phyloP scores from a whole-genome alignment of 225 moss, liverwort and hornwort species.

The Bryoerythrophyllum caledonicum region DNA sequence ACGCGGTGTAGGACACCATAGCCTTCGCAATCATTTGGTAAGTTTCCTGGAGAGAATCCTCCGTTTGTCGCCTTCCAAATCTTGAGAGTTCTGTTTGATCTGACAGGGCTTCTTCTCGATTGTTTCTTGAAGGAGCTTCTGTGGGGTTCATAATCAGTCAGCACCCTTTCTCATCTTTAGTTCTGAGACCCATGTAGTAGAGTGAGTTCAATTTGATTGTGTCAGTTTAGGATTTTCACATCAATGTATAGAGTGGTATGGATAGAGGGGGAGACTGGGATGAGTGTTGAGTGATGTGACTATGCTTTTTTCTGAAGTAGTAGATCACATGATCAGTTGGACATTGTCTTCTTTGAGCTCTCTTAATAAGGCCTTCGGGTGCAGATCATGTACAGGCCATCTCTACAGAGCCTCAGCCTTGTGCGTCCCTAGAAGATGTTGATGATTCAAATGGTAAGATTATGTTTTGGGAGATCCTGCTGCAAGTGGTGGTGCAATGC shows the following conservation, averaged over 20 bases:
- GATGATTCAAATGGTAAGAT: slow-evolving; percentile 24
- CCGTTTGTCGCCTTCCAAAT: not conserved
- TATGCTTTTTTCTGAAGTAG: not conserved
- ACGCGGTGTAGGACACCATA: slow-evolving; percentile 59
- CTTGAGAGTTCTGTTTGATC: no score
- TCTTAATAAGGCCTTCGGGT: slow-evolving; percentile 59
- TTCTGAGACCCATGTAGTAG: slow-evolving; percentile 20
- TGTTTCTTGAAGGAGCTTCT: no score
- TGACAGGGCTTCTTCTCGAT: slow-evolving; percentile 7
- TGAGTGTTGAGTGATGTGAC: not conserved
- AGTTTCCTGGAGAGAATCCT: no score
- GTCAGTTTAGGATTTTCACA: not conserved
- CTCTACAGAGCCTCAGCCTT: slow-evolving; percentile 44
- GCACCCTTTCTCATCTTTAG: slow-evolving; percentile 13
- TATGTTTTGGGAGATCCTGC: slow-evolving; percentile 12
- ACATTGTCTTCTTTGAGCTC: slow-evolving; percentile 28
- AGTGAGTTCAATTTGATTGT: not conserved
- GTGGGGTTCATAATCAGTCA: slow-evolving; percentile 13
- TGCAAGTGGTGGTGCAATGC: slow-evolving; percentile 1
- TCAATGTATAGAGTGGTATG: slow-evolving; percentile 13
- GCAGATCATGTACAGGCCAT: slow-evolving; percentile 64
- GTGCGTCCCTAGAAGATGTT: slow-evolving; percentile 48
- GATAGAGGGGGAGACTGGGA: not conserved
- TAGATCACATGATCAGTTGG: slow-evolving; percentile 2
- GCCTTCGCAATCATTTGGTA: slow-evolving; percentile 13